Conservation (phyloP, 2,329 filamentous ascomycete species). For the Dactylellina leptospora region DNA sequence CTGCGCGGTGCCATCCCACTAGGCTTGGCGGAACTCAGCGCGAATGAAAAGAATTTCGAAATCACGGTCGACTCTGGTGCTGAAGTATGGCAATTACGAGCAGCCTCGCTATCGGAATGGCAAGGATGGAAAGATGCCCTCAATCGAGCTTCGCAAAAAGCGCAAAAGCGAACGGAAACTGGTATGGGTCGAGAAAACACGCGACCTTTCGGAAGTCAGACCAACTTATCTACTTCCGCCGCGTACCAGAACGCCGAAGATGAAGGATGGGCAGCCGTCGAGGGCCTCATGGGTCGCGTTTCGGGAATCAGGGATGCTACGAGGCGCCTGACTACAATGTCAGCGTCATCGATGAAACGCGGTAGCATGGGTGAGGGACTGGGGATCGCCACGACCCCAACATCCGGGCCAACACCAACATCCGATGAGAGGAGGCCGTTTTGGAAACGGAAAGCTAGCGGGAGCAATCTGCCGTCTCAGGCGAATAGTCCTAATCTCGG, state of each 20-base stretch:
- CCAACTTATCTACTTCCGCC: conserved; percentile 35
- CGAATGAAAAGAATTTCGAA: conserved; percentile 85
- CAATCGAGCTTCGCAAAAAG: conserved; percentile 79
- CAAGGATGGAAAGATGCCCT: conserved; percentile 85
- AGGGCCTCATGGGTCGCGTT: conserved; percentile 83
- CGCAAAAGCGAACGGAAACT: conserved; percentile 61
- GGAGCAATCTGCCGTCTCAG: conserved; percentile 59
- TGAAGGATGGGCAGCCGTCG: conserved; percentile 85
- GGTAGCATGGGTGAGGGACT: conserved; percentile 32
- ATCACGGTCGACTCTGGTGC: conserved; percentile 97
- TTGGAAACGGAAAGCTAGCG: conserved; percentile 87
- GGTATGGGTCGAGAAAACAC: conserved; percentile 50
- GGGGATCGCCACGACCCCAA: conserved; percentile 19
- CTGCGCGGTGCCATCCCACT: conserved; percentile 91
- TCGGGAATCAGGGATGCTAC: conserved; percentile 89
- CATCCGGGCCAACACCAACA: conserved; percentile 53
- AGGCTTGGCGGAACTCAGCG: conserved; percentile 87
- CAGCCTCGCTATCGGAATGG: conserved; percentile 84
- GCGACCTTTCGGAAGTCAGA: conserved; percentile 17
- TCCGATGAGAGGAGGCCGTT: conserved; percentile 74
- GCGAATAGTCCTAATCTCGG: conserved; percentile 61
- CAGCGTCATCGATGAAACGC: conserved; percentile 57
- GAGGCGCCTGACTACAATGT: conserved; percentile 77
- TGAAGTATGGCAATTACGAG: conserved; percentile 93
- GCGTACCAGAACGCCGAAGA: conserved; percentile 68